Conservation (phyloP, 169 alveolate genomes). For the Besnoitia besnoiti region DNA sequence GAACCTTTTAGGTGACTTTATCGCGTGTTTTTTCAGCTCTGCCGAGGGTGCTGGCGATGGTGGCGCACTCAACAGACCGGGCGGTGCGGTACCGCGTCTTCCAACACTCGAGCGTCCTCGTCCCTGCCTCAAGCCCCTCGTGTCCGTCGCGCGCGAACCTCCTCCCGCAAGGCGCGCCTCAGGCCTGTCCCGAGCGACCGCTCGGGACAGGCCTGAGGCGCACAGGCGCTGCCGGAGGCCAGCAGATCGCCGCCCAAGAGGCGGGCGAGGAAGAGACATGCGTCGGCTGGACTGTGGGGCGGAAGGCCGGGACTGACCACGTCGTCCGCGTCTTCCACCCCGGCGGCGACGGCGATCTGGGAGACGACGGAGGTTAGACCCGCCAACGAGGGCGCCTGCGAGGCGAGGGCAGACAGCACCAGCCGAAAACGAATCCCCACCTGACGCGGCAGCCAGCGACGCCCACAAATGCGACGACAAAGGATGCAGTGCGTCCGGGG, state of each 20-base stretch:
- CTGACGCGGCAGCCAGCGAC: no score
- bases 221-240: no score
- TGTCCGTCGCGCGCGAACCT: conserved; percentile 14
- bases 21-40: not conserved
- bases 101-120: not conserved
- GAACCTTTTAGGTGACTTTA: not conserved
- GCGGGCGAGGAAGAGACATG: not conserved
- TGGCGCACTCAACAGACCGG: conserved; percentile 8
- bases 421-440: no score
- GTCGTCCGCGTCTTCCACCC: not conserved
- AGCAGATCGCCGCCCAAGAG: not conserved
- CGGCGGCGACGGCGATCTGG: not conserved
- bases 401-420: no score
- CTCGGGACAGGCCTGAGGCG: no score
- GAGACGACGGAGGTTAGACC: not conserved
- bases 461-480: no score
- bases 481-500: no score
- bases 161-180: not conserved
- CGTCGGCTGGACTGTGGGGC: conserved; percentile 6
- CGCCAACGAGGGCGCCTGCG: not conserved
- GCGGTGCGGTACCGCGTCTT: conserved; percentile 12
- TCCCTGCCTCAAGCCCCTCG: not conserved
- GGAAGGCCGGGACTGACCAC: conserved; percentile 7
- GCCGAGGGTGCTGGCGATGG: not conserved
- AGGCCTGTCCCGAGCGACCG: no score